Conservation (phyloP, 192 early-diverging fungal genomes). For the Allomyces javanicus region DNA sequence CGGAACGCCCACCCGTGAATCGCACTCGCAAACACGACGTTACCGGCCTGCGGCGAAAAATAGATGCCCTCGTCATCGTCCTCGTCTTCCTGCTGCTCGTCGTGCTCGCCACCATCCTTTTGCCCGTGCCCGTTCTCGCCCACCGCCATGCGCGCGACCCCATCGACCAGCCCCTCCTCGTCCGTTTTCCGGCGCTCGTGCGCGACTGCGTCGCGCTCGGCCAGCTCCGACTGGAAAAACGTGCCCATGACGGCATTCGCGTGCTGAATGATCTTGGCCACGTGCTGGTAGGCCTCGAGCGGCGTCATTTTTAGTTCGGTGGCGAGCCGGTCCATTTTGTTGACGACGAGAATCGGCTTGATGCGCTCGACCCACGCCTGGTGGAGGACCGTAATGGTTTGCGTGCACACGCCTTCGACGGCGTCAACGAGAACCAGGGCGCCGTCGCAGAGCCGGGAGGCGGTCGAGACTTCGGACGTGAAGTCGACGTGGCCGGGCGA, state of each 20-base stretch:
- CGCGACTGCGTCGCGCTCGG: slow-evolving; percentile 49
- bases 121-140: not conserved
- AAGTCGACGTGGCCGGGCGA: slow-evolving; percentile 98
- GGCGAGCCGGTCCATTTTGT: slow-evolving; percentile 93
- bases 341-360: slow-evolving; percentile 79
- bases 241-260: slow-evolving; percentile 91
- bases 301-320: slow-evolving; percentile 84
- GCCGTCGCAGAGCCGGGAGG: slow-evolving; percentile 88
- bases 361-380: slow-evolving; percentile 90
- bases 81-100: slow-evolving; percentile 28
- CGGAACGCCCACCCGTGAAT: slow-evolving; percentile 98
- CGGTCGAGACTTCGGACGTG: slow-evolving; percentile 95
- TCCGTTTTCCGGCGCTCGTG: slow-evolving; percentile 16
- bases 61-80: slow-evolving; percentile 87
- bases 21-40: slow-evolving; percentile 89
- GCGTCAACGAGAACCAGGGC: slow-evolving; percentile 88
- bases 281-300: slow-evolving; percentile 72
- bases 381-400: slow-evolving; percentile 86
- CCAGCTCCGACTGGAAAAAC: slow-evolving; percentile 72
- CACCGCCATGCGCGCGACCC: not conserved
- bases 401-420: slow-evolving; percentile 97
- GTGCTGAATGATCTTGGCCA: slow-evolving; percentile 89
- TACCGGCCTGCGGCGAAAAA: slow-evolving; percentile 85
- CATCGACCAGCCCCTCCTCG: slow-evolving; percentile 16
- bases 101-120: not conserved